Evolutionary conservation across 2,329 filamentous ascomycete species (phyloP).

Genomic region (Emericellopsis cladophorae): DNA sequence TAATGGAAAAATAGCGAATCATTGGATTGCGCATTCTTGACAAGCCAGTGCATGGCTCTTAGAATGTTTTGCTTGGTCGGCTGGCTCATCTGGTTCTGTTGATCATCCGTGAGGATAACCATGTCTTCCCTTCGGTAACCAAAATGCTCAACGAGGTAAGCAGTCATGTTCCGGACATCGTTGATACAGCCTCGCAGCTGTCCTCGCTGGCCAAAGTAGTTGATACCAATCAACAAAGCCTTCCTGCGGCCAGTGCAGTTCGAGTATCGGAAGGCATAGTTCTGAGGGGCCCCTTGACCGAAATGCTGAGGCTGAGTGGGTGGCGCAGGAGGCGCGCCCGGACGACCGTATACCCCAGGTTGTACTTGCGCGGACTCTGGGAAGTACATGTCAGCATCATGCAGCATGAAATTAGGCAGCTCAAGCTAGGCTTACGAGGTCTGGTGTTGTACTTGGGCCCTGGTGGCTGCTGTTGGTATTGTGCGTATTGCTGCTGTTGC

Average conservation of each 20-base stretch:
- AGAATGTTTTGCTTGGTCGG: constrained; percentile 93
- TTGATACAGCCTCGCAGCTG: constrained; percentile 93
- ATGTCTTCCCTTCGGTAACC: constrained; percentile 93
- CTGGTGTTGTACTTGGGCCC: constrained; percentile 30
- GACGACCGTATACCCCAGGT: neutral
- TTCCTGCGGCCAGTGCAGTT: constrained; percentile 81
- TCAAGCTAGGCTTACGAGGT: constrained; percentile 25
- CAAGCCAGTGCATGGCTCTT: constrained; percentile 93
- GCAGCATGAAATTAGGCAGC: too few relatives aligned
- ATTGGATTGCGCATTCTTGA: constrained; percentile 84
- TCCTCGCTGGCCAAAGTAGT: constrained; percentile 87
- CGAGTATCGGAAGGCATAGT: constrained; percentile 83
- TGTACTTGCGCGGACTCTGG: too few relatives aligned
- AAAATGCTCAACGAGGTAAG: constrained; percentile 78
- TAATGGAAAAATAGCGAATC: constrained; percentile 98
- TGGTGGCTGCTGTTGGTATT: constrained; percentile 12
- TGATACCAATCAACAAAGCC: constrained; percentile 86
- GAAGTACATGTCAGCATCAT: too few relatives aligned
- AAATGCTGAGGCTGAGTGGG: constrained; percentile 58
- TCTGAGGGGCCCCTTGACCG: constrained; percentile 65
- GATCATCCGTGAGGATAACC: constrained; percentile 92
- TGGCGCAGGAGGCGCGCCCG: constrained; percentile 44
- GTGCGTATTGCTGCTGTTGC: constrained; percentile 28
- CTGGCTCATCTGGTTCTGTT: constrained; percentile 94
- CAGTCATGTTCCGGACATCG: constrained; percentile 94